These are phyloP conservation scores for Apiospora hydei DNA, from an alignment of 2,329 filamentous ascomycete genomes.

Conservation along the genomic window DNA sequence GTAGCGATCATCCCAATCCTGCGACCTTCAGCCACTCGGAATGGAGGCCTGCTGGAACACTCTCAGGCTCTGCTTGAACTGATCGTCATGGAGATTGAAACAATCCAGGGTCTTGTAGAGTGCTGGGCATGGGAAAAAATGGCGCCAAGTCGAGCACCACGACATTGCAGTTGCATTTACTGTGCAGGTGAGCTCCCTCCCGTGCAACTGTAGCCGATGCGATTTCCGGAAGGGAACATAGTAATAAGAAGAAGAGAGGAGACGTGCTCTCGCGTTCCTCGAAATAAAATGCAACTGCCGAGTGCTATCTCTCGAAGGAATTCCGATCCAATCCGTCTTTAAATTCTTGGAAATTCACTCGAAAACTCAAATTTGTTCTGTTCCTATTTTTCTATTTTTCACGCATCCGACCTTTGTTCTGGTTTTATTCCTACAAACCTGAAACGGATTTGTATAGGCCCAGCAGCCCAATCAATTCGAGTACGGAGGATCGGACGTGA, in stretches of 20 bases:
- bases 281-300: background rate
- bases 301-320: background rate
- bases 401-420: background rate
- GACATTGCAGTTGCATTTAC: slow-evolving; percentile 10
- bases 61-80: slow-evolving; percentile 5
- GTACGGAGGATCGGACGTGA: background rate
- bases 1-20: slow-evolving; percentile 1
- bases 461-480: background rate
- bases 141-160: background rate
- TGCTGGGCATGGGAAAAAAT: slow-evolving; percentile 4
- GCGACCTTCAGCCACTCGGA: slow-evolving; percentile 13
- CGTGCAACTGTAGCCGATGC: slow-evolving; percentile 4
- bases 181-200: background rate
- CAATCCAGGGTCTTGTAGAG: background rate
- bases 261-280: background rate
- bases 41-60: slow-evolving; percentile 15
- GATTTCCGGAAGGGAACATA: background rate
- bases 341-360: background rate
- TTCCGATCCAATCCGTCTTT: background rate
- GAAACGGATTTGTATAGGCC: background rate
- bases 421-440: background rate
- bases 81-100: slow-evolving; percentile 18
- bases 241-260: background rate
- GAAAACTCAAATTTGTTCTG: background rate
- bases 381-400: background rate